Conservation (phyloP, 208 protist genomes). For the Trypanosoma cruzi region DNA sequence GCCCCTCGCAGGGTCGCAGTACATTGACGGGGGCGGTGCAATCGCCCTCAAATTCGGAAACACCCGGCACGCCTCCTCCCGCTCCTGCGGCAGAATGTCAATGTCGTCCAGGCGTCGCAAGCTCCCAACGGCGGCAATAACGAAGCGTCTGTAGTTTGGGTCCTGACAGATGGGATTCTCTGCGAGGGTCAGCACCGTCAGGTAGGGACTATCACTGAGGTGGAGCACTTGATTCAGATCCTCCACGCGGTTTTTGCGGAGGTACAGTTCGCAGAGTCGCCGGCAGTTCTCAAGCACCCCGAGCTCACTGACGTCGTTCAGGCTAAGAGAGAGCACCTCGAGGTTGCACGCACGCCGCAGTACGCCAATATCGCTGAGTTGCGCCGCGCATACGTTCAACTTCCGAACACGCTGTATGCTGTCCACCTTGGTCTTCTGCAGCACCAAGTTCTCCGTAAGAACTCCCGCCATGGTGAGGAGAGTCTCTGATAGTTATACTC, state of each 20-base stretch:
- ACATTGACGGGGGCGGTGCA: slow-evolving; percentile 73
- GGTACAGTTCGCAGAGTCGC: slow-evolving; percentile 75
- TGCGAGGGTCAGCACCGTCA: slow-evolving; percentile 75
- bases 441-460: slow-evolving; percentile 79
- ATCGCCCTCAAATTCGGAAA: slow-evolving; percentile 80
- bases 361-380: slow-evolving; percentile 86
- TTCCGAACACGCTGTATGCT: slow-evolving; percentile 78
- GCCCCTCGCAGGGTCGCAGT: slow-evolving; percentile 56
- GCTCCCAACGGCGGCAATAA: slow-evolving; percentile 81
- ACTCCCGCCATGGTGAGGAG: slow-evolving; percentile 68
- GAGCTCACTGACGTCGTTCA: slow-evolving; percentile 86
- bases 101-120: slow-evolving; percentile 76
- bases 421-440: slow-evolving; percentile 85
- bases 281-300: slow-evolving; percentile 70
- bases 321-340: slow-evolving; percentile 84
- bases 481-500: slow-evolving; percentile 1
- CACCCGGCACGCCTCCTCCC: slow-evolving; percentile 56
- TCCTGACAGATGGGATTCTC: slow-evolving; percentile 89
- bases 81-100: slow-evolving; percentile 68
- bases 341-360: slow-evolving; percentile 63
- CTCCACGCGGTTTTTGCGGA: slow-evolving; percentile 83
- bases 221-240: slow-evolving; percentile 91
- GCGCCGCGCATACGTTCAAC: slow-evolving; percentile 86
- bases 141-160: slow-evolving; percentile 89
- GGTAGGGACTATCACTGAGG: slow-evolving; percentile 59